Evolutionary conservation across 768 basidiomycete genomes (phyloP).

Genomic region (Lactarius sp.): DNA sequence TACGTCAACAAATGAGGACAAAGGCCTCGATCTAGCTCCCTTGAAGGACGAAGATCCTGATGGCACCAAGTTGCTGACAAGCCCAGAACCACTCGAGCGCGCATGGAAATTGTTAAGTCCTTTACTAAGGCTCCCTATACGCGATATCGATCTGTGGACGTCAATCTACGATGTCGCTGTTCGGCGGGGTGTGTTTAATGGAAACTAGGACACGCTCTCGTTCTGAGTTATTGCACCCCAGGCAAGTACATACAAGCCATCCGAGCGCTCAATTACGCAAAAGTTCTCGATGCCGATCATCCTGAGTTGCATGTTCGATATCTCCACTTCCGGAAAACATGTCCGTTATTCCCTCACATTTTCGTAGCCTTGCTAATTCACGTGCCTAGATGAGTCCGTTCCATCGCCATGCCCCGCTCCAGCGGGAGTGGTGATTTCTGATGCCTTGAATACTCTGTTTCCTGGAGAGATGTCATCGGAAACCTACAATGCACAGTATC

Average conservation of each 20-base stretch:
- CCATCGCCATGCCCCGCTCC: conserved; percentile 42
- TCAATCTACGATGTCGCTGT: conserved; percentile 76
- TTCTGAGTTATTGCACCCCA: conserved; percentile 31
- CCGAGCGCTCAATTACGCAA: conserved; percentile 57
- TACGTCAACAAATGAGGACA: conserved; percentile 52
- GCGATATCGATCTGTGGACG: conserved; percentile 67
- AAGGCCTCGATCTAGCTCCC: conserved; percentile 54
- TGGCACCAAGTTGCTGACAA: conserved; percentile 62
- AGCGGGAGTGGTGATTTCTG: conserved; percentile 46
- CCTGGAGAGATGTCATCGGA: conserved; percentile 56
- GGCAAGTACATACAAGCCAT: conserved; percentile 80
- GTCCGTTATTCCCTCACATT: conserved; percentile 35
- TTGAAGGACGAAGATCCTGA: conserved; percentile 80
- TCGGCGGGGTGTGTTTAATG: conserved; percentile 60
- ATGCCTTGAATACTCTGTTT: conserved; percentile 46
- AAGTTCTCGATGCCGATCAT: conserved; percentile 46
- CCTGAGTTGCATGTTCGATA: conserved; percentile 70
- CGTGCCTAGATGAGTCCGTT: conserved; percentile 40
- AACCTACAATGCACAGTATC: conserved; percentile 68
- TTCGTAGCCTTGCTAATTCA: conserved; percentile 11
- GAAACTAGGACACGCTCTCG: background rate
- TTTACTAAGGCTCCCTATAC: conserved; percentile 46
- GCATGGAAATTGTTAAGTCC: conserved; percentile 69
- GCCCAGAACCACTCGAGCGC: conserved; percentile 63
- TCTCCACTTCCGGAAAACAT: conserved; percentile 53